Percentiles rank a stretch among this genome's conserved stretches.
phyloP scores from a whole-genome alignment of 2,329 filamentous ascomycete species.

The Colletotrichum tofieldiae region DNA sequence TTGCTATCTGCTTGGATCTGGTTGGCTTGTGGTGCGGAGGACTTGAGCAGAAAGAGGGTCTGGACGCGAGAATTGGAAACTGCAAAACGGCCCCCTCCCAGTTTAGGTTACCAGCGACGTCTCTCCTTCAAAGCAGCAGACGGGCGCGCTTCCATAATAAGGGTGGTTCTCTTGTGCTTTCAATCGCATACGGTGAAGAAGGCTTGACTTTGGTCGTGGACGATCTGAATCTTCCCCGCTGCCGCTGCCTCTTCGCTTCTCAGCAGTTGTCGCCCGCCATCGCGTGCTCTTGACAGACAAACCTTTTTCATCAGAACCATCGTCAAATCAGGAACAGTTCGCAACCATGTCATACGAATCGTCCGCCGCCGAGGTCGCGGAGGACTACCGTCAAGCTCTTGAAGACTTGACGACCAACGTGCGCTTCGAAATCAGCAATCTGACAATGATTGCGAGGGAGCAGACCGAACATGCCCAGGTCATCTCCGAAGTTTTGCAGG shows the following conservation, averaged over 20 bases:
- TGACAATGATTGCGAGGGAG: constrained; percentile 97
- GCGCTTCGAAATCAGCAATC: constrained; percentile 95
- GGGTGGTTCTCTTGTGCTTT: constrained; percentile 41
- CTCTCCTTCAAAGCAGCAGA: constrained; percentile 26
- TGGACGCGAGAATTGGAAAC: constrained; percentile 41
- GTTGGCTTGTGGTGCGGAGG: constrained; percentile 39
- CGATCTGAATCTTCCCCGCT: constrained; percentile 32
- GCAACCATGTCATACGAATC: constrained; percentile 65
- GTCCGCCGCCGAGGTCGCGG: constrained; percentile 86
- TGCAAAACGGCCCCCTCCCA: constrained; percentile 38
- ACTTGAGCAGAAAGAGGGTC: constrained; percentile 39
- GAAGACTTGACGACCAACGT: constrained; percentile 93
- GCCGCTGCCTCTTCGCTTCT: constrained; percentile 21
- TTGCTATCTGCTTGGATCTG: constrained; percentile 42
- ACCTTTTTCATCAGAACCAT: constrained; percentile 7
- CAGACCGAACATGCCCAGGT: constrained; percentile 96
- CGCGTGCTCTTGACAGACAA: constrained; percentile 42
- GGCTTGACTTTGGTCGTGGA: constrained; percentile 17
- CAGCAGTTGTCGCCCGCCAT: constrained; percentile 31
- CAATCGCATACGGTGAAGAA: constrained; percentile 38
- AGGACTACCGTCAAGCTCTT: constrained; percentile 94
- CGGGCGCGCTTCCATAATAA: constrained; percentile 37
- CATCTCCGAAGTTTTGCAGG: constrained; percentile 90
- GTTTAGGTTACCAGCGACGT: constrained; percentile 41
- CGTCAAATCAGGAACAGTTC: constrained; percentile 5